These are phyloP conservation scores for Ustilago trichophora DNA, from an alignment of 1,284 basidiomycete genomes.

Conservation along the genomic window DNA sequence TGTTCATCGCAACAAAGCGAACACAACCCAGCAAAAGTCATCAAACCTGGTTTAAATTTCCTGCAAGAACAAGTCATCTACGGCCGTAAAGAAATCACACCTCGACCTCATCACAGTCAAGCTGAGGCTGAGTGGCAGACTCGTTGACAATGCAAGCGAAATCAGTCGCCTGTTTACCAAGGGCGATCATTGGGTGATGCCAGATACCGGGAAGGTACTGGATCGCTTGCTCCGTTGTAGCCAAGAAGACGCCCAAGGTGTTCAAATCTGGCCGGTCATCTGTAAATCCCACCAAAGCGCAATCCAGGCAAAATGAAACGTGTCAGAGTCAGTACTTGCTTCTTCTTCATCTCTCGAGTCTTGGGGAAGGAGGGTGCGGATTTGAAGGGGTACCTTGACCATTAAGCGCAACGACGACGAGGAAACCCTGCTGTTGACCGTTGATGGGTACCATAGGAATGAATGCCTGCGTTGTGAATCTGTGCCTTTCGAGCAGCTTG, in stretches of 20 bases:
- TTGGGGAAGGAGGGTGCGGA: not conserved
- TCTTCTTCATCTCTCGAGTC: too few species aligned
- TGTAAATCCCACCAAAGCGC: not conserved
- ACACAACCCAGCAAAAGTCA: too few species aligned
- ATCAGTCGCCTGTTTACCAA: constrained; percentile 47
- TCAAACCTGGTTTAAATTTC: too few species aligned
- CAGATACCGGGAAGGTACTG: constrained; percentile 59
- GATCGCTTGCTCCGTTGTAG: constrained; percentile 54
- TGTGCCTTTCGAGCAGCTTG: constrained; percentile 58
- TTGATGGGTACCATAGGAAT: constrained; percentile 45
- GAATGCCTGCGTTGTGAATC: constrained; percentile 60
- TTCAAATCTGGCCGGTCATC: constrained; percentile 59
- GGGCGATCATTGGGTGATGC: constrained; percentile 61
- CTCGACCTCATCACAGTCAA: constrained; percentile 55
- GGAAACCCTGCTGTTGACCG: constrained; percentile 43
- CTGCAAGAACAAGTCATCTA: too few species aligned
- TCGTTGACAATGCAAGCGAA: constrained; percentile 64
- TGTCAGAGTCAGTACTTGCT: not conserved
- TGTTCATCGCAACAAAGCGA: too few species aligned
- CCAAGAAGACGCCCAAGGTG: constrained; percentile 51
- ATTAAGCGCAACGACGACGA: constrained; percentile 61
- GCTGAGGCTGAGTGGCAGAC: constrained; percentile 25
- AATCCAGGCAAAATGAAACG: not conserved
- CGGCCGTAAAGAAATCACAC: constrained; percentile 4
- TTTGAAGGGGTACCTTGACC: constrained; percentile 29